Evolutionary conservation across 2,329 filamentous ascomycete genomes (phyloP).

Genomic region (Harringtonia aguacate): DNA sequence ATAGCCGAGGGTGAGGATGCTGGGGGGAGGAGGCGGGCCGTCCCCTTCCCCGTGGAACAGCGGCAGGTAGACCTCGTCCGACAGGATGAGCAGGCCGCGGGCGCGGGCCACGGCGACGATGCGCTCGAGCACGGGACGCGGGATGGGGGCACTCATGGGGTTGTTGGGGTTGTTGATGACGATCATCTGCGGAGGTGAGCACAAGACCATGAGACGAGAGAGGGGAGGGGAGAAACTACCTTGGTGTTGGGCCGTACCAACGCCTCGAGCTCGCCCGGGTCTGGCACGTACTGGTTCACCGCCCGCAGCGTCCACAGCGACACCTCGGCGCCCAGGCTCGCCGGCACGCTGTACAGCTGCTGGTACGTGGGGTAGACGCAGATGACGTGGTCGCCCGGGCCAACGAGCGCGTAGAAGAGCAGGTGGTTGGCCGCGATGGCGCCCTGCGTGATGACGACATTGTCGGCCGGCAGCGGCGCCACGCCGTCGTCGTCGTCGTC

Average conservation of each 20-base stretch:
- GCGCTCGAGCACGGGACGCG: constrained; percentile 45
- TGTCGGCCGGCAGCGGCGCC: constrained; percentile 37
- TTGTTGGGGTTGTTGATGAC: constrained; percentile 68
- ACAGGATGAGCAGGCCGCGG: constrained; percentile 55
- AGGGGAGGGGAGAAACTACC: constrained; percentile 32
- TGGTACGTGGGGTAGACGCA: constrained; percentile 84
- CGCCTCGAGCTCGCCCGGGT: constrained; percentile 52
- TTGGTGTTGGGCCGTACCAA: constrained; percentile 62
- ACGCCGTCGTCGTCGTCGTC: constrained; percentile 20
- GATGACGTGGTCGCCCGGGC: constrained; percentile 69
- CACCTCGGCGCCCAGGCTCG: constrained; percentile 65
- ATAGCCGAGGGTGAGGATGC: constrained; percentile 62
- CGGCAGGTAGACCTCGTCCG: constrained; percentile 77
- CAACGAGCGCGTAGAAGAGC: constrained; percentile 61
- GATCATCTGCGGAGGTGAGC: constrained; percentile 36
- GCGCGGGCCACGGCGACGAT: constrained; percentile 54
- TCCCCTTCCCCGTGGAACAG: constrained; percentile 58
- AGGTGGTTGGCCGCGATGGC: constrained; percentile 80
- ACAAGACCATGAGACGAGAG: not conserved
- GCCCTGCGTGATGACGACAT: constrained; percentile 67
- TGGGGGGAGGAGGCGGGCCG: constrained; percentile 41
- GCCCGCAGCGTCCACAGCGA: constrained; percentile 62
- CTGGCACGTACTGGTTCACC: constrained; percentile 54
- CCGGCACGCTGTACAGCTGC: constrained; percentile 68
- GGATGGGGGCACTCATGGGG: constrained; percentile 63